phyloP scores from a whole-genome alignment of 306 rosid genomes.

The Quercus mongolica region DNA sequence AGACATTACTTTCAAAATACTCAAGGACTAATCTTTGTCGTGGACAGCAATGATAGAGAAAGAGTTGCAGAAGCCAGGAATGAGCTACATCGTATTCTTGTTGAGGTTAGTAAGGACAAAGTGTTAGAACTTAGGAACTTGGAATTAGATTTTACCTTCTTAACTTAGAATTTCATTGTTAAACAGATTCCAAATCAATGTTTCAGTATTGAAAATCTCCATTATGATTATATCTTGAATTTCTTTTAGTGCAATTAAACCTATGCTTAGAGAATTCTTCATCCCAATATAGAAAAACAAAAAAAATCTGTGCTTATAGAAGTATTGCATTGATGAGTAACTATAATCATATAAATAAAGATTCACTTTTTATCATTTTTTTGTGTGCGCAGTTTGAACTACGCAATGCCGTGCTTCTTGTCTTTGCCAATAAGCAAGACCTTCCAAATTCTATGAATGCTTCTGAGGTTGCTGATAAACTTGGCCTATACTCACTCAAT shows the following conservation, averaged over 20 bases:
- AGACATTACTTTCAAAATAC: conserved; percentile 50
- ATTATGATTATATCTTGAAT: no score
- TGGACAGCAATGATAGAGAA: conserved; percentile 45
- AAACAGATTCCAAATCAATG: no score
- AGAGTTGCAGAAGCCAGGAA: conserved; percentile 43
- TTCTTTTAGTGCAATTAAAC: no score
- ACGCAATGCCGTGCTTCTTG: conserved; percentile 29
- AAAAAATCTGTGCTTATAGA: no score
- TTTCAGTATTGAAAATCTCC: no score
- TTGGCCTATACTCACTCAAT: conserved; percentile 35
- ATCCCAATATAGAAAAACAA: no score
- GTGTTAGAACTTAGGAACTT: not conserved
- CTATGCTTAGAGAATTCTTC: no score
- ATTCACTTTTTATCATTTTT: not conserved
- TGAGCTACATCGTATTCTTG: conserved; percentile 43
- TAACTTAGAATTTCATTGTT: no score
- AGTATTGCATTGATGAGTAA: not conserved
- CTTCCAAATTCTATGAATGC: conserved; percentile 37
- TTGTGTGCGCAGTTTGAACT: conserved; percentile 18
- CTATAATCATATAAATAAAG: not conserved
- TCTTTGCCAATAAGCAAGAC: conserved; percentile 52
- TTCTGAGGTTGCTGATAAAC: conserved; percentile 38
- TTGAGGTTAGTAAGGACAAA: conserved; percentile 22
- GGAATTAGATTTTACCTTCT: not conserved
- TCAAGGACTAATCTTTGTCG: conserved; percentile 41